Percentiles rank a stretch among this genome's conserved stretches.
Evolutionary conservation across 2,329 filamentous ascomycete genomes (phyloP).

Genomic region (Penicillium sp.): DNA sequence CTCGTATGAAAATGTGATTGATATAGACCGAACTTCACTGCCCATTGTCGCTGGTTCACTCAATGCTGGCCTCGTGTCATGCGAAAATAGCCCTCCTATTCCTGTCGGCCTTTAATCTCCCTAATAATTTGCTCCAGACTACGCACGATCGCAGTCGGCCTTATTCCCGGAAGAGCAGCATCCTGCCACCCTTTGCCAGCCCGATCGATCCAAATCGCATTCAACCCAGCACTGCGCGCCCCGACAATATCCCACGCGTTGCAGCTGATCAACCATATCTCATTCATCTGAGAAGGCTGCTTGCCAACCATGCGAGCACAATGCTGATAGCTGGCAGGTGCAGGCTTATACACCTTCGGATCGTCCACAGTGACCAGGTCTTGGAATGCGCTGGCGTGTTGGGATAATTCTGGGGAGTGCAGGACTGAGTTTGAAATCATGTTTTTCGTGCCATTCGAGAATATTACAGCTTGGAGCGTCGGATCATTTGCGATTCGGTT

Average conservation of each 20-base stretch:
- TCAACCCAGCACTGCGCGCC: constrained; percentile 61
- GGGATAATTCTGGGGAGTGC: constrained; percentile 56
- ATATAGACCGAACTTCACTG: not conserved
- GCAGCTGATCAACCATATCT: constrained; percentile 68
- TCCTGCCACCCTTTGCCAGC: constrained; percentile 65
- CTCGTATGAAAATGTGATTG: not conserved
- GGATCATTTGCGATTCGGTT: constrained; percentile 44
- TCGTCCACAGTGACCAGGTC: constrained; percentile 64
- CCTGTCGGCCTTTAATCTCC: constrained; percentile 24
- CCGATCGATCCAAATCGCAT: constrained; percentile 68
- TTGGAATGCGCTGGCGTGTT: constrained; percentile 51
- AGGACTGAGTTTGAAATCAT: constrained; percentile 65
- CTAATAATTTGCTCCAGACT: constrained; percentile 60
- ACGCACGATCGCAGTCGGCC: constrained; percentile 56
- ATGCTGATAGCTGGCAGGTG: constrained; percentile 61
- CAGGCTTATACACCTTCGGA: constrained; percentile 64
- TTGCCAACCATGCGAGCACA: constrained; percentile 55
- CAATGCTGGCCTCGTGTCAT: too few species aligned
- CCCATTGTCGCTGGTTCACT: not conserved
- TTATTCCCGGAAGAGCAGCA: constrained; percentile 50
- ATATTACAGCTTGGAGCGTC: constrained; percentile 59
- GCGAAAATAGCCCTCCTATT: not conserved
- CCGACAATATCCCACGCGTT: constrained; percentile 75
- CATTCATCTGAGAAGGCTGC: constrained; percentile 41
- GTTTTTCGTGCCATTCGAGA: constrained; percentile 66